phyloP scores from a whole-genome alignment of 208 protist species.

The Leishmania turanica region DNA sequence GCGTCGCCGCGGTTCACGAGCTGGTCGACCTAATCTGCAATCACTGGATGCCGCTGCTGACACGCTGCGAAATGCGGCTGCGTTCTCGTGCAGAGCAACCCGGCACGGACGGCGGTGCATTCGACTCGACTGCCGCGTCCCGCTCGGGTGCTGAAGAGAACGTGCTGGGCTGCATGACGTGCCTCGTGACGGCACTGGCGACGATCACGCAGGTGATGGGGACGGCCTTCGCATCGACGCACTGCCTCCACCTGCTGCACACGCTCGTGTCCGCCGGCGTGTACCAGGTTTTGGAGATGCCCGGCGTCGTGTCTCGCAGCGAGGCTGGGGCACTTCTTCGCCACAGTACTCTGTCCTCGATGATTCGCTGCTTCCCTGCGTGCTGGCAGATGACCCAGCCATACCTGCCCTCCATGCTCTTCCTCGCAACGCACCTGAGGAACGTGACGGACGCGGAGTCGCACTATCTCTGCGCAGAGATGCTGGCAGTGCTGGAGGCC shows the following conservation, averaged over 20 bases:
- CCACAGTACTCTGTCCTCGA: slow-evolving; percentile 55
- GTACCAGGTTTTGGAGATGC: slow-evolving; percentile 58
- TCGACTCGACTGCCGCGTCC: neutral
- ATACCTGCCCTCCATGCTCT: slow-evolving; percentile 58
- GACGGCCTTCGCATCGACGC: slow-evolving; percentile 51
- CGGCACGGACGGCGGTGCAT: neutral
- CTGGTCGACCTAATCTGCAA: slow-evolving; percentile 55
- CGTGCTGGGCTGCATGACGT: slow-evolving; percentile 36
- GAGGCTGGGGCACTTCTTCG: slow-evolving; percentile 68
- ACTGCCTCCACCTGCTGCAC: slow-evolving; percentile 56
- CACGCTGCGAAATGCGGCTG: slow-evolving; percentile 33
- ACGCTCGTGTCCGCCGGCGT: slow-evolving; percentile 51
- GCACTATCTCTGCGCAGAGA: slow-evolving; percentile 68
- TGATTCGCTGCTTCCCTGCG: slow-evolving; percentile 72
- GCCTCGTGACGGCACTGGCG: slow-evolving; percentile 54
- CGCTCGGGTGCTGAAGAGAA: slow-evolving; percentile 25
- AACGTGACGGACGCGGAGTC: slow-evolving; percentile 73
- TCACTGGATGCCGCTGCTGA: slow-evolving; percentile 50
- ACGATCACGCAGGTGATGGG: slow-evolving; percentile 78
- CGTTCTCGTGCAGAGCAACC: slow-evolving; percentile 12
- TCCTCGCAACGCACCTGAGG: slow-evolving; percentile 53
- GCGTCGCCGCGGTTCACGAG: slow-evolving; percentile 64
- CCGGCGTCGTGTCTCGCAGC: slow-evolving; percentile 41
- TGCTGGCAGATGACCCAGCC: slow-evolving; percentile 89
- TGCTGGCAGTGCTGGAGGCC: slow-evolving; percentile 86